phyloP scores from a whole-genome alignment of 352 stramenopile species.

The Phytophthora chlamydospora region DNA sequence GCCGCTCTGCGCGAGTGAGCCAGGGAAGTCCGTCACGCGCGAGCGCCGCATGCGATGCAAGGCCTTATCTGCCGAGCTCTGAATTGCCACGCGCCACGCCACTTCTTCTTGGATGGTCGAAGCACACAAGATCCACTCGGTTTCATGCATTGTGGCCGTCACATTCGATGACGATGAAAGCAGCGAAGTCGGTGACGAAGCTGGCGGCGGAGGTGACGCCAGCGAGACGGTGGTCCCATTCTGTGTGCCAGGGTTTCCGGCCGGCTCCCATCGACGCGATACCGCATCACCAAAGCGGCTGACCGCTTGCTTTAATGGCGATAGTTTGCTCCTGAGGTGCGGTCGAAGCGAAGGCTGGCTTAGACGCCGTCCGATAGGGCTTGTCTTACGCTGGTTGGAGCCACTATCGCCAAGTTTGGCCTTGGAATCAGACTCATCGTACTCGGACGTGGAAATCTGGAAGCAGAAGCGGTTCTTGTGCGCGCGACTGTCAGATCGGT shows the following conservation, averaged over 20 bases:
- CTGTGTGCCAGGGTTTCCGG: neutral
- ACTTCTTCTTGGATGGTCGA: slow-evolving; percentile 67
- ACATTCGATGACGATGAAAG: slow-evolving; percentile 20
- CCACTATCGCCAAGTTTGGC: slow-evolving; percentile 6
- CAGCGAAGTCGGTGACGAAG: slow-evolving; percentile 21
- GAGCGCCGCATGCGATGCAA: slow-evolving; percentile 64
- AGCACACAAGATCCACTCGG: slow-evolving; percentile 79
- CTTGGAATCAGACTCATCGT: slow-evolving; percentile 36
- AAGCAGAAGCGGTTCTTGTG: slow-evolving; percentile 84
- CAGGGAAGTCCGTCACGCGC: slow-evolving; percentile 58
- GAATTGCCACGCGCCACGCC: slow-evolving; percentile 68
- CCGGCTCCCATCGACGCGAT: slow-evolving; percentile 37
- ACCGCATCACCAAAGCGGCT: slow-evolving; percentile 57
- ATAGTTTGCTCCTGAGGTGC: slow-evolving; percentile 55
- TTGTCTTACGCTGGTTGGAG: slow-evolving; percentile 25
- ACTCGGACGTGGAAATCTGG: slow-evolving; percentile 74
- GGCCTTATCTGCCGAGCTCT: slow-evolving; percentile 74
- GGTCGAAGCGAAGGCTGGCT: slow-evolving; percentile 27
- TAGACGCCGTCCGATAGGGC: slow-evolving; percentile 19
- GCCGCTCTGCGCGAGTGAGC: slow-evolving; percentile 49
- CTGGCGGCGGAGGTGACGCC: slow-evolving; percentile 17
- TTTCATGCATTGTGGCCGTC: slow-evolving; percentile 27
- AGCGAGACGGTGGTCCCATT: slow-evolving; percentile 4
- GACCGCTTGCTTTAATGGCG: slow-evolving; percentile 65
- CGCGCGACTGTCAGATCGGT: slow-evolving; percentile 66